These are phyloP conservation scores for Diversispora eburnea DNA, from an alignment of 192 early-diverging fungal species.

Conservation along the genomic window DNA sequence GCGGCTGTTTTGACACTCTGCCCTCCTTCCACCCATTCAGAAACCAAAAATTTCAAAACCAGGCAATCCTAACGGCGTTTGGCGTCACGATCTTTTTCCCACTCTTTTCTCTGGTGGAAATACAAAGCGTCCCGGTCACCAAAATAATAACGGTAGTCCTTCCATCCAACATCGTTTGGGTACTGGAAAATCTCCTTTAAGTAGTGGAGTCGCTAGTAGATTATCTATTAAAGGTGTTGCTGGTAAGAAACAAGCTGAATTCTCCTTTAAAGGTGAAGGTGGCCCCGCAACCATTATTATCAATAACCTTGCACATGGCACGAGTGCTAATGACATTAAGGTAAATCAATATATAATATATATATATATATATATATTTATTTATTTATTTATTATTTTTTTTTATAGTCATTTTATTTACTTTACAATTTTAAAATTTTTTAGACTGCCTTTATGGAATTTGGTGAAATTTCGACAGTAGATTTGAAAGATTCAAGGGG, in stretches of 20 bases:
- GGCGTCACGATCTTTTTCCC: slow-evolving; percentile 26
- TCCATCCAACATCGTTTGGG: slow-evolving; percentile 20
- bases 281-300: slow-evolving; percentile 39
- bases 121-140: slow-evolving; percentile 7
- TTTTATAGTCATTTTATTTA: not conserved
- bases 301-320: slow-evolving; percentile 37
- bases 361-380: no score
- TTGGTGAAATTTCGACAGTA: slow-evolving; percentile 35
- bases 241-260: slow-evolving; percentile 22
- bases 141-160: not conserved
- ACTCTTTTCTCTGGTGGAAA: slow-evolving; percentile 10
- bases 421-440: slow-evolving; percentile 6
- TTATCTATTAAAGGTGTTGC: slow-evolving; percentile 29
- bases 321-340: slow-evolving; percentile 44
- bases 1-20: slow-evolving; percentile 4
- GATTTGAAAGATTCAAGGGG: slow-evolving; percentile 35
- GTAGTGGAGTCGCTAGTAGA: slow-evolving; percentile 8
- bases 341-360: slow-evolving; percentile 29
- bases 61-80: slow-evolving; percentile 26
- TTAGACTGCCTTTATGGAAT: slow-evolving; percentile 38
- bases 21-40: slow-evolving; percentile 8
- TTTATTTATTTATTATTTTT: slow-evolving; percentile 12
- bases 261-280: slow-evolving; percentile 41
- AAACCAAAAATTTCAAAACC: slow-evolving; percentile 18
- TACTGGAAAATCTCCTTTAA: not conserved